Conservation (phyloP, 345 rosid genomes). For the Lepidium sativum region DNA sequence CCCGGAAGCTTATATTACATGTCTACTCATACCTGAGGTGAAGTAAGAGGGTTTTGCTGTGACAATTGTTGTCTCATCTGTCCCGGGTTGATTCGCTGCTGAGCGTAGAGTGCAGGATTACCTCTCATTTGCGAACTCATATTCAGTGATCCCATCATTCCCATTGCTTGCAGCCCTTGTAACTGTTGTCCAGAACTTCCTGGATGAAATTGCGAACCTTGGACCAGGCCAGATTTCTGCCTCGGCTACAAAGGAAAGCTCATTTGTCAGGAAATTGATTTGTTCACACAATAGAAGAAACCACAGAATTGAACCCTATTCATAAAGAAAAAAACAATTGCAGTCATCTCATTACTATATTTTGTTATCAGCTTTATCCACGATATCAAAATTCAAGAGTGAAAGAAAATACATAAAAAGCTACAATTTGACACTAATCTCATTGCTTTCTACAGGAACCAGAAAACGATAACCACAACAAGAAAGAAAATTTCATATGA, state of each 20-base stretch:
- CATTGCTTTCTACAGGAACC: not conserved
- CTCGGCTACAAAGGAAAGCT: constrained; percentile 68
- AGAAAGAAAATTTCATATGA: not conserved
- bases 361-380: not conserved
- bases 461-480: not conserved
- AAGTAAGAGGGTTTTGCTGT: constrained; percentile 55
- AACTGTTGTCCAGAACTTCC: constrained; percentile 74
- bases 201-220: constrained; percentile 72
- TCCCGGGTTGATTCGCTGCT: constrained; percentile 49
- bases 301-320: not conserved
- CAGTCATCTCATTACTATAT: not conserved
- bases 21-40: constrained; percentile 49
- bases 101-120: constrained; percentile 59
- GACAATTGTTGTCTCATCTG: constrained; percentile 75
- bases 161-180: constrained; percentile 85
- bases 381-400: not conserved
- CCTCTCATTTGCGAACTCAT: constrained; percentile 60
- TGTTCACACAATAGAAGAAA: not conserved
- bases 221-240: constrained; percentile 70
- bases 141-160: constrained; percentile 64
- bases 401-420: constrained; percentile 1
- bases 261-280: constrained; percentile 7
- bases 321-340: not conserved
- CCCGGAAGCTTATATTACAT: not conserved
- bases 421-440: not conserved